Conservation (phyloP, 2,329 filamentous ascomycete species). For the Exophiala sp. region DNA sequence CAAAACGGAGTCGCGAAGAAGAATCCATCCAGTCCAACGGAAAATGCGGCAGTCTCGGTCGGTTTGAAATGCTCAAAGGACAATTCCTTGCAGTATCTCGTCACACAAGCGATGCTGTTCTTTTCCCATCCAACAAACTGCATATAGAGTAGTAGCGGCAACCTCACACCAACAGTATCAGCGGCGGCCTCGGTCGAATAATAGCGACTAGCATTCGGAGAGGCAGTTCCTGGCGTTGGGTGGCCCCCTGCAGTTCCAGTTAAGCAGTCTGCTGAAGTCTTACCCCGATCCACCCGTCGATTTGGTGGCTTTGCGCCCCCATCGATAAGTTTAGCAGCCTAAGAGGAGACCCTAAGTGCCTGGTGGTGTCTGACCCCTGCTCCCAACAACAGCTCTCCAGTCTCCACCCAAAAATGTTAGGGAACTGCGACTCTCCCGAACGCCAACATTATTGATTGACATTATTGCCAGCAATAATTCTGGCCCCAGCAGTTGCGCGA, state of each 20-base stretch:
- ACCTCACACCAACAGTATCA: constrained; percentile 8
- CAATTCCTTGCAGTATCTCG: neutral
- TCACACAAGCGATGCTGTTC: neutral
- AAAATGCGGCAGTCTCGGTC: neutral
- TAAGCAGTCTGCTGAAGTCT: neutral
- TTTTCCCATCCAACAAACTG: neutral
- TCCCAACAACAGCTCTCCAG: constrained; percentile 21
- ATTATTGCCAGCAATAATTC: constrained; percentile 10
- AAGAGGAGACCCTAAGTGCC: neutral
- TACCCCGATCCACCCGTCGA: neutral
- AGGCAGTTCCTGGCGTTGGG: constrained; percentile 20
- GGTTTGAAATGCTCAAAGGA: neutral
- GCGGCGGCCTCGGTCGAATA: constrained; percentile 8
- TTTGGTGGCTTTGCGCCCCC: constrained; percentile 1
- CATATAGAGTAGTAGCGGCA: neutral
- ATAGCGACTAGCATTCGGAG: constrained; percentile 1
- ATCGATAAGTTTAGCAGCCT: constrained; percentile 21
- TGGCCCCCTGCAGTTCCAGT: neutral
- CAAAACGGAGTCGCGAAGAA: neutral
- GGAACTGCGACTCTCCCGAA: constrained; percentile 16
- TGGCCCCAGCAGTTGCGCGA: constrained; percentile 14
- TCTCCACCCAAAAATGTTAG: constrained; percentile 18
- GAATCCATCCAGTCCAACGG: neutral
- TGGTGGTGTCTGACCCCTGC: constrained; percentile 13
- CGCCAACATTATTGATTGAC: constrained; percentile 18